A percentile compares a stretch with the other conserved stretches of the same genome.
Evolutionary conservation across 2,329 filamentous ascomycete genomes (phyloP).

Genomic region (Parastagonospora avenae): DNA sequence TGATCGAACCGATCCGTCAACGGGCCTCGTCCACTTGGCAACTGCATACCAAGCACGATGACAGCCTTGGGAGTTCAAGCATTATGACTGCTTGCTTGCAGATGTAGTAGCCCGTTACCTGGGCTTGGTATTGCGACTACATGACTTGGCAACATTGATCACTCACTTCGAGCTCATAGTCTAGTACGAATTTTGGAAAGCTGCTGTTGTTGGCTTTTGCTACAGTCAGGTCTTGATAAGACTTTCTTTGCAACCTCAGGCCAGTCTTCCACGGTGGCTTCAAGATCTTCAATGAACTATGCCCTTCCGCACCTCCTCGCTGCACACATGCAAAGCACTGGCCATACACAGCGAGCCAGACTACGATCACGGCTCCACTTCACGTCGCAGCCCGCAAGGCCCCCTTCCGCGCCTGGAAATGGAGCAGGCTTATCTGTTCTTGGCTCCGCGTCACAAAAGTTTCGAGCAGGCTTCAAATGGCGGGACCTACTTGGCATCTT

Average conservation of each 20-base stretch:
- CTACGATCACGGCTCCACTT: conserved; percentile 21
- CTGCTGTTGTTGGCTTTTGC: too few relatives aligned
- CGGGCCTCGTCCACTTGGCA: conserved; percentile 12
- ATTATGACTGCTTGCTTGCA: conserved; percentile 10
- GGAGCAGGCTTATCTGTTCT: conserved; percentile 28
- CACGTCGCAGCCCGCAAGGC: conserved; percentile 9
- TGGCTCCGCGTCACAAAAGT: conserved; percentile 44
- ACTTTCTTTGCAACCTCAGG: too few relatives aligned
- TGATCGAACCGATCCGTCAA: conserved; percentile 6
- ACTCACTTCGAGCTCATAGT: too few relatives aligned
- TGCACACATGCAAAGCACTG: background rate
- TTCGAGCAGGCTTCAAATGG: conserved; percentile 41
- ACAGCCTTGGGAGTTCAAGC: conserved; percentile 19
- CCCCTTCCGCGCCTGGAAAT: conserved; percentile 14
- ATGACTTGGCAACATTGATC: too few relatives aligned
- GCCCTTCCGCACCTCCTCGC: background rate
- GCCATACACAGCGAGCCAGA: conserved; percentile 18
- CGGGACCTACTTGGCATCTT: conserved; percentile 33
- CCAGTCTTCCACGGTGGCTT: background rate
- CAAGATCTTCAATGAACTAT: background rate
- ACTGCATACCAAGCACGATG: conserved; percentile 7
- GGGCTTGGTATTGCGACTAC: too few relatives aligned
- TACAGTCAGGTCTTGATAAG: too few relatives aligned
- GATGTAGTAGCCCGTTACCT: conserved; percentile 5
- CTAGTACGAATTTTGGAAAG: too few relatives aligned